A percentile compares a stretch with the other conserved stretches of the same genome.
These are phyloP conservation scores for Talaromyces pinophilus DNA, from an alignment of 2,329 filamentous ascomycete genomes.

Conservation along the genomic window DNA sequence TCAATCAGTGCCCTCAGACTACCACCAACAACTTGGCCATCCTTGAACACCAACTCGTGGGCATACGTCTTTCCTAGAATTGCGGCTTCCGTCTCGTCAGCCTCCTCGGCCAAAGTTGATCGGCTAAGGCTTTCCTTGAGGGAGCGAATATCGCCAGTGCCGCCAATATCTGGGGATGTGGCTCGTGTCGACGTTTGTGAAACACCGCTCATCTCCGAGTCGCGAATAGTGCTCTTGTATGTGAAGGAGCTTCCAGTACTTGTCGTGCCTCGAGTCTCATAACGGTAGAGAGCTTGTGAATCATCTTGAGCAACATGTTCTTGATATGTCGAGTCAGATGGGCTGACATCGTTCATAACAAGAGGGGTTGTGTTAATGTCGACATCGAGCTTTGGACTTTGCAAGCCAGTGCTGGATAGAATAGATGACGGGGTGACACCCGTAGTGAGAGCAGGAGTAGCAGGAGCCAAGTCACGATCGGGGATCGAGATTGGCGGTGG, in stretches of 20 bases:
- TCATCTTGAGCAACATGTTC: constrained; percentile 38
- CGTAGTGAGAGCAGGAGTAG: constrained; percentile 41
- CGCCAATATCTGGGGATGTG: constrained; percentile 74
- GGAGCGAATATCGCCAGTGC: constrained; percentile 59
- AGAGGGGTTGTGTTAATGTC: constrained; percentile 31
- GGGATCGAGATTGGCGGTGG: constrained; percentile 51
- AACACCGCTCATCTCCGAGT: constrained; percentile 76
- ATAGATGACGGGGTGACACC: constrained; percentile 44
- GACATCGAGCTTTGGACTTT: constrained; percentile 34
- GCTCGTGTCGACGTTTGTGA: constrained; percentile 85
- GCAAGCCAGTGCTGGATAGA: constrained; percentile 45
- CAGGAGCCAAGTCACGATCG: constrained; percentile 33
- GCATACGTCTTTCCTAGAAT: constrained; percentile 90
- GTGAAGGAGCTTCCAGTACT: constrained; percentile 78
- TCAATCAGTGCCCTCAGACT: constrained; percentile 91
- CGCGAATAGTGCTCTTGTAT: constrained; percentile 69
- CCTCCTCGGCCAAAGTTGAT: constrained; percentile 69
- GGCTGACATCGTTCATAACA: constrained; percentile 32
- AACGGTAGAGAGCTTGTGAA: constrained; percentile 45
- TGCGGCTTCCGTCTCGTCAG: constrained; percentile 75
- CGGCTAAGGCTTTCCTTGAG: constrained; percentile 69
- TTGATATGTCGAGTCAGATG: constrained; percentile 38
- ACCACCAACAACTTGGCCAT: constrained; percentile 90
- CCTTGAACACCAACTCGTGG: constrained; percentile 91
- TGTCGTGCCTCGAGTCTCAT: constrained; percentile 70